Evolutionary conservation across 2,329 filamentous ascomycete genomes (phyloP).

Genomic region (Leptographium lundbergii): DNA sequence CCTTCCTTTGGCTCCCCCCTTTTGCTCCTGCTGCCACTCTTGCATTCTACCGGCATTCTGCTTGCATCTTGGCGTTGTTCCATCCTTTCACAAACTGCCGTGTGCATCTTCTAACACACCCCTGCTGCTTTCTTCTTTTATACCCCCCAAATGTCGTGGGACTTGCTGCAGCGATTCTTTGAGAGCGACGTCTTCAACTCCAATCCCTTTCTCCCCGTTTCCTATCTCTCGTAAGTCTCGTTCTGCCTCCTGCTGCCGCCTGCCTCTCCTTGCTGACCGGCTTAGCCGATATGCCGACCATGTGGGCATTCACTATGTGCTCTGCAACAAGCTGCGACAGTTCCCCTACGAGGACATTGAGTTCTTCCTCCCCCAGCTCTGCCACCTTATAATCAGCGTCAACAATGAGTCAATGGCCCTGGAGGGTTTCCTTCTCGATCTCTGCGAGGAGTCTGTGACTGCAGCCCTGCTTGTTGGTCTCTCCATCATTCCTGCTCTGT

Average conservation of each 20-base stretch:
- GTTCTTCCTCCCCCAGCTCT: constrained; percentile 82
- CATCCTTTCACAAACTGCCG: background rate
- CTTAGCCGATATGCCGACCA: constrained; percentile 73
- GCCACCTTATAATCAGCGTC: constrained; percentile 76
- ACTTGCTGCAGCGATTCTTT: constrained; percentile 80
- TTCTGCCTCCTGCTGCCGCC: background rate
- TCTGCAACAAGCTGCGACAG: constrained; percentile 78
- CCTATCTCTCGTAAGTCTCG: constrained; percentile 64
- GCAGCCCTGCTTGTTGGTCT: constrained; percentile 62
- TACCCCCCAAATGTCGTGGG: constrained; percentile 53
- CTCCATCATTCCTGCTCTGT: background rate
- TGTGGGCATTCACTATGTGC: constrained; percentile 79
- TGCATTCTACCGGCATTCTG: background rate
- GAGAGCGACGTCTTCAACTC: constrained; percentile 91
- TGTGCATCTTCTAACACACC: background rate
- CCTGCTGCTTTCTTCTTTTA: background rate
- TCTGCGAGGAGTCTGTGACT: constrained; percentile 80
- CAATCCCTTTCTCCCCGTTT: constrained; percentile 77
- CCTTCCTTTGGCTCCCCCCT: background rate
- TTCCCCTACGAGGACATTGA: constrained; percentile 87
- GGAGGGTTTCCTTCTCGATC: constrained; percentile 75
- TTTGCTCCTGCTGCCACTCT: background rate
- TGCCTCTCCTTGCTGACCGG: background rate
- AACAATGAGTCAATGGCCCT: constrained; percentile 86
- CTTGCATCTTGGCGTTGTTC: background rate